These are phyloP conservation scores for Blechomonas ayalai DNA, from an alignment of 208 protist genomes.

Conservation along the genomic window DNA sequence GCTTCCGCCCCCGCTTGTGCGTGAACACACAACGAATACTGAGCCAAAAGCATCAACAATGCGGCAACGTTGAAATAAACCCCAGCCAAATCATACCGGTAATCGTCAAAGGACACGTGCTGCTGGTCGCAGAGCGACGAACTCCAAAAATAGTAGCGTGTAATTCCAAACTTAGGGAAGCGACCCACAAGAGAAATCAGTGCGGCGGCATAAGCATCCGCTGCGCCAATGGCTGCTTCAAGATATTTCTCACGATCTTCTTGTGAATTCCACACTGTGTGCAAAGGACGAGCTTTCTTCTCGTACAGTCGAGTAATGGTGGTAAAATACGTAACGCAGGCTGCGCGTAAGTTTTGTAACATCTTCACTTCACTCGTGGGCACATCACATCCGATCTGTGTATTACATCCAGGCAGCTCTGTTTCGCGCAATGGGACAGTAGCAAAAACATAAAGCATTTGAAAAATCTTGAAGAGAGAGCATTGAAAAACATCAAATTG, in stretches of 20 bases:
- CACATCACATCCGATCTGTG: constrained; percentile 23
- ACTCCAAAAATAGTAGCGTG: constrained; percentile 48
- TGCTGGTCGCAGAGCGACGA: constrained; percentile 29
- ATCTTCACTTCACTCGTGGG: constrained; percentile 22
- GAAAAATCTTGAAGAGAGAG: background rate
- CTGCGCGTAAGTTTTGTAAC: constrained; percentile 20
- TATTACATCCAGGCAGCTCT: constrained; percentile 15
- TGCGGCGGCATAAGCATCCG: constrained; percentile 24
- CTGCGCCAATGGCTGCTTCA: constrained; percentile 9
- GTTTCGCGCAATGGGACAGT: constrained; percentile 20
- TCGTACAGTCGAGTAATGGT: constrained; percentile 15
- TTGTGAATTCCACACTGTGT: constrained; percentile 7
- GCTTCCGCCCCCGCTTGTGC: constrained; percentile 16
- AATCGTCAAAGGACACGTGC: constrained; percentile 49
- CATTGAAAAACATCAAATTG: background rate
- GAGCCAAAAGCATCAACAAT: constrained; percentile 39
- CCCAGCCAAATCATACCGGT: constrained; percentile 54
- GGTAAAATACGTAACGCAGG: constrained; percentile 28
- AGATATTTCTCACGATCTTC: constrained; percentile 29
- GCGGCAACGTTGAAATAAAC: constrained; percentile 64
- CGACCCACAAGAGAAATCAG: constrained; percentile 22
- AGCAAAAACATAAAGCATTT: constrained; percentile 16
- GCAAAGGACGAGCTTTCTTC: constrained; percentile 7
- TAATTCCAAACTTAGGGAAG: constrained; percentile 22
- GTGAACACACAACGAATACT: constrained; percentile 33